Evolutionary conservation across 2,329 filamentous ascomycete species (phyloP), one percentile per base, ranked within the genome.

Genomic region (Aureobasidium sp.): DNA sequence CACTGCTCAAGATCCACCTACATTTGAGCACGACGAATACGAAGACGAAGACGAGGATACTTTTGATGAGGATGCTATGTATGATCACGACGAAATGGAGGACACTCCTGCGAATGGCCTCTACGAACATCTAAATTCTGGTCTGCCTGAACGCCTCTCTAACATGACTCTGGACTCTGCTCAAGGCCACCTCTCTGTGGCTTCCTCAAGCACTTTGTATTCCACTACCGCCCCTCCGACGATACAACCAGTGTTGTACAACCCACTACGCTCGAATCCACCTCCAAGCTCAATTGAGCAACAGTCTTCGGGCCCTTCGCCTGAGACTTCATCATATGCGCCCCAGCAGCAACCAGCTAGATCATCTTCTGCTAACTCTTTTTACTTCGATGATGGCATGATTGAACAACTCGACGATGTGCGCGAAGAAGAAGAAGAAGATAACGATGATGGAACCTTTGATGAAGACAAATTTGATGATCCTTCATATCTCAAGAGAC

Each of bases 21-120:
- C 29, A 17, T 43, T 27, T 43, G 55, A 52, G 13, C 34, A 20
- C 12, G 37, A 46, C 24, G 46, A 63, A 6, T 46, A 47, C 32
- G 39, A 43, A n/a, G 66, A 67, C 15, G 68, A 67, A 17, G 71
- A 70, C 13, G 69, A 66, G 29, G 69, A 74, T 26, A 70, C 71
- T 8, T 73, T 75, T 50, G 73, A 74, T 50, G 72, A 74, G 63
- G 69, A 71, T 57, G 72, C 76, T 57, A 73, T 79, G 71, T 76
- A 78, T 57, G 77, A 80, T 63, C 70, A 75, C 66, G 76, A 78
- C 63, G 76, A 76, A 52, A 76, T 79, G 71, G 79, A 81, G 32
- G 60, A 53, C 15, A 13, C 51, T 17, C 50, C 63, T 26, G 24
- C 43, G 3, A 39, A 39, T 15, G 44, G 36, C 24, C 37, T 51